Evolutionary conservation across 495 filamentous ascomycete genomes (phyloP), one percentile per base, ranked within the genome.

Genomic region (Rhizodiscina lignyota): DNA sequence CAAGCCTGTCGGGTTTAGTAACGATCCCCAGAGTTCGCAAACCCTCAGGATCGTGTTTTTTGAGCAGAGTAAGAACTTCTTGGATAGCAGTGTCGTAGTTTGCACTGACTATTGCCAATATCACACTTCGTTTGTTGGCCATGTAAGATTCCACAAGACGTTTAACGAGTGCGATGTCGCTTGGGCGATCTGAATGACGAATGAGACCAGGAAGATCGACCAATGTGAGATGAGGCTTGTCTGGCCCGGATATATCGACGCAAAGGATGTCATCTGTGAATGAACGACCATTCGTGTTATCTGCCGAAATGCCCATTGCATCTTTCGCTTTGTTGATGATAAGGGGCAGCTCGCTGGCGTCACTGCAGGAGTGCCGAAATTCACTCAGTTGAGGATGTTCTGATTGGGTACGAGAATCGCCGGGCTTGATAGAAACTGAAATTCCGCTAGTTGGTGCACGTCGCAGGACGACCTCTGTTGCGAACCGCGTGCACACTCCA

Each of bases 21-120:
- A 68, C 59, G 24, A 67, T 61, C 5, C 66, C 70, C 4, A 77
- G 45, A 4, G 68, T 74, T 12, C 69, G 56, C 18, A 55, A 44
- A 0, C 64, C 51, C 11, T 40, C 40, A 0, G 49, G 40, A 37
- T 72, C 68, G 27, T 59, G 50, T n/a, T 49, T 39, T 31, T 55
- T 46, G 2, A 58, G 59, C 2, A 59, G 43, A 0, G 52, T 45
- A 4, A 73, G 29, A 2, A 78, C 54, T 1, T 51, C 42, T 38
- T 78, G 73, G 20, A 60, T 60, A 4, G 61, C 51, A 24, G 59
- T 57, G 35, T 74, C 62, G 18, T 53, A 55, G 10, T 59, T 61
- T 0, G 70, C 72, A 4, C 55, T 60, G 0, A 82, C 57, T 0
- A 82, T 68, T 0, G 73, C 72, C 0, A 82, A 58, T 24, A 80